Evolutionary conservation across 768 basidiomycete genomes (phyloP).

Genomic region (Neoboletus magnificus): DNA sequence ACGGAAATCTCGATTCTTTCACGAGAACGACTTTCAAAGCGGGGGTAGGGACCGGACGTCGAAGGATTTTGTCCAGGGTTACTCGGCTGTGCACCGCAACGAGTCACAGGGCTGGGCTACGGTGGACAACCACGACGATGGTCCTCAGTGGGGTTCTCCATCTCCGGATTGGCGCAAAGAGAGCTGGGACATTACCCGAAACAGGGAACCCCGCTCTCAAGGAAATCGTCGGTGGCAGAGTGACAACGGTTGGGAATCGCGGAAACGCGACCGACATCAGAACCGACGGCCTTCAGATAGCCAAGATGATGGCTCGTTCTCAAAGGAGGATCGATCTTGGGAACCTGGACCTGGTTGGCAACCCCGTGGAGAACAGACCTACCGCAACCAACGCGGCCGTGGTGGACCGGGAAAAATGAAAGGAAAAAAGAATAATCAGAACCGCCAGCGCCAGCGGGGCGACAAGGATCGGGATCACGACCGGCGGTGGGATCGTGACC

Average conservation of each 20-base stretch:
- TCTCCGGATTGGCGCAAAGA: constrained; percentile 41
- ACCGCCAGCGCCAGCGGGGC: constrained; percentile 32
- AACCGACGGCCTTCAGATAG: constrained; percentile 30
- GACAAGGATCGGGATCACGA: constrained; percentile 29
- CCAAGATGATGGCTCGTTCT: constrained; percentile 20
- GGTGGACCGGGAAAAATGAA: constrained; percentile 38
- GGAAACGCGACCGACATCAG: constrained; percentile 46
- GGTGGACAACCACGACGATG: constrained; percentile 40
- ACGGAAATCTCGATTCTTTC: constrained; percentile 41
- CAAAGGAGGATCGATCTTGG: constrained; percentile 59
- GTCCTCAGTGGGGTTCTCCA: constrained; percentile 43
- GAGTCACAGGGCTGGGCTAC: constrained; percentile 45
- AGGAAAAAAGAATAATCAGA: constrained; percentile 35
- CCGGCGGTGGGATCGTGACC: constrained; percentile 36
- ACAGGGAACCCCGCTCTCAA: constrained; percentile 33
- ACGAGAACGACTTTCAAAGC: constrained; percentile 40
- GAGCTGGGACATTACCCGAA: constrained; percentile 35
- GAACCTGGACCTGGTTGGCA: constrained; percentile 72
- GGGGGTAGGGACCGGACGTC: constrained; percentile 45
- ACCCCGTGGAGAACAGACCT: constrained; percentile 37
- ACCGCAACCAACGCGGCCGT: constrained; percentile 37
- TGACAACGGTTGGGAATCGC: constrained; percentile 51
- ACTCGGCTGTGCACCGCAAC: constrained; percentile 43
- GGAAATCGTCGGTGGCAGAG: constrained; percentile 34
- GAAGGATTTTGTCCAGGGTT: constrained; percentile 45